Evolutionary conservation across 2,329 filamentous ascomycete genomes (phyloP).

Genomic region (Setomelanomma holmii): DNA sequence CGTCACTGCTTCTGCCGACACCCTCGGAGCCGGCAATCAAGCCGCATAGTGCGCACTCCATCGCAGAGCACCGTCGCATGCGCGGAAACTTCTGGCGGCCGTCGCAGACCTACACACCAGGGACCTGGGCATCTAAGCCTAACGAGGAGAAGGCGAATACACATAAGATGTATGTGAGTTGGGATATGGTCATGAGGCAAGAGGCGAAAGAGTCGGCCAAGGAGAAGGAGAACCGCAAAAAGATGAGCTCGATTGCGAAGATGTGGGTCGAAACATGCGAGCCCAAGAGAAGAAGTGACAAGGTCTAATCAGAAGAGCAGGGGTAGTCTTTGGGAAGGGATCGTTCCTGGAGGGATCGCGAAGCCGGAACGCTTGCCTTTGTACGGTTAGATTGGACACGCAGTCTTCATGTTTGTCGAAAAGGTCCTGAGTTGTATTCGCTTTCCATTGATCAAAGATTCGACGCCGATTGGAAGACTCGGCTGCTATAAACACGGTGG

Average conservation of each 20-base stretch:
- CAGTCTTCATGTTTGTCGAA: too few species aligned
- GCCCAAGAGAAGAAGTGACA: too few species aligned
- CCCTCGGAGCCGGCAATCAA: background rate
- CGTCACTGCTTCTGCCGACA: slow-evolving; percentile 4
- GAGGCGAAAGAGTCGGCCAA: slow-evolving; percentile 4
- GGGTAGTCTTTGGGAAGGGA: too few species aligned
- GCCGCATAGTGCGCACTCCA: background rate
- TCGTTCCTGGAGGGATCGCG: too few species aligned
- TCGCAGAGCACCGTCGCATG: background rate
- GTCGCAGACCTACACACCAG: slow-evolving; percentile 8
- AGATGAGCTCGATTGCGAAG: background rate
- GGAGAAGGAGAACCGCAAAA: slow-evolving; percentile 4
- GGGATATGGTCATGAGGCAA: background rate
- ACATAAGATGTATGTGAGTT: slow-evolving; percentile 6
- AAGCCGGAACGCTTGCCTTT: too few species aligned
- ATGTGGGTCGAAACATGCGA: background rate
- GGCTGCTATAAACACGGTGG: too few species aligned
- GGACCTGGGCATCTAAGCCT: slow-evolving; percentile 14
- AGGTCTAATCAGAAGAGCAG: too few species aligned
- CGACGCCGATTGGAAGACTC: too few species aligned
- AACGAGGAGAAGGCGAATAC: slow-evolving; percentile 16
- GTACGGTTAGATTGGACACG: too few species aligned
- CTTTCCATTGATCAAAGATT: too few species aligned
- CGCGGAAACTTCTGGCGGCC: background rate
- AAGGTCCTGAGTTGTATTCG: too few species aligned